Evolutionary conservation across 192 early-diverging fungal genomes (phyloP), one percentile per base, ranked within the genome.

Genomic region (Coemansia sp.): DNA sequence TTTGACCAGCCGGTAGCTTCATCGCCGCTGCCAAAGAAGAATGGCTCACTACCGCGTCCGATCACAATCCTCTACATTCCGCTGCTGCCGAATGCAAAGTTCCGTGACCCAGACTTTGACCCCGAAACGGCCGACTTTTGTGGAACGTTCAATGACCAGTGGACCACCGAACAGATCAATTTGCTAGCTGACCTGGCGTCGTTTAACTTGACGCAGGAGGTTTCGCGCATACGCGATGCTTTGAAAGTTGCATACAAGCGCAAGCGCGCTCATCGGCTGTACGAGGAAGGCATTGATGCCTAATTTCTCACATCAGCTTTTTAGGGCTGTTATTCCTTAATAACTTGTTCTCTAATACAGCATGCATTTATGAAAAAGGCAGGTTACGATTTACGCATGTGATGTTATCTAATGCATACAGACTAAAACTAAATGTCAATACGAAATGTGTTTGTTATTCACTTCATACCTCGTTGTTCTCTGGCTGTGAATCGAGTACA

Each of bases 71-170:
- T 88, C 23, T 92, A 92, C 57, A 78, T 88, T 53, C 90, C 89
- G 11, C 79, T 88, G 22, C 78, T 90, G 57, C 66, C 76, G 0
- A 92, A 92, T 50, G 54, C 47, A 4, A 74, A 84, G 39, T 86
- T 85, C 48, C 62, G 83, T 22, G 64, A 71, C 6, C 74, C 82
- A 16, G 68, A 77, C 1, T 90, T 90, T 81, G 84, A 88, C 61
- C 90, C 90, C 3, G 80, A 74, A 59, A 84, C 73, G 9, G 86
- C 81, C 2, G 81, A 83, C 38, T 89, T 90, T 55, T 87, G 85
- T 43, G 78, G 78, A 4, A 90, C 89, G 0, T 88, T 82, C 47
- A 92, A 92, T 63, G 88, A 88, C 79, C 80, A 82, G 57, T 86
- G 88, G 73, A 87, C 75, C 16, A 65, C 77, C 11, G 86, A 86